These are phyloP conservation scores for Boletus coccyginus DNA, from an alignment of 768 basidiomycete genomes.

Conservation along the genomic window DNA sequence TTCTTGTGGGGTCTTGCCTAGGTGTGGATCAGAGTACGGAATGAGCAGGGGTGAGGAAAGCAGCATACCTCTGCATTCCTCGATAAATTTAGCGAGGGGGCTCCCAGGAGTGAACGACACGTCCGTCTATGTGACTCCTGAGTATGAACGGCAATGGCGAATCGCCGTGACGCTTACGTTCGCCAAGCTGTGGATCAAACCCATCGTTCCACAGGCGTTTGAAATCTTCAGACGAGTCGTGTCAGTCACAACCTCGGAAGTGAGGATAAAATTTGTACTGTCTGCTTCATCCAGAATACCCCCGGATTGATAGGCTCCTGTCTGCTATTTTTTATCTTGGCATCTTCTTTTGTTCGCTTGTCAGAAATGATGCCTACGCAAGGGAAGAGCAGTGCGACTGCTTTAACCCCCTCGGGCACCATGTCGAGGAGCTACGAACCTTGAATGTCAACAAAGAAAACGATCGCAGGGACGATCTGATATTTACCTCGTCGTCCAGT, in stretches of 20 bases:
- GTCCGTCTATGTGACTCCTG: slow-evolving; percentile 42
- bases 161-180: slow-evolving; percentile 52
- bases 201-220: slow-evolving; percentile 90
- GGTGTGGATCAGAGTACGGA: not conserved
- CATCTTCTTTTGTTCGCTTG: slow-evolving; percentile 59
- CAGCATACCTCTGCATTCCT: slow-evolving; percentile 52
- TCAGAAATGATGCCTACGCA: slow-evolving; percentile 48
- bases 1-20: slow-evolving; percentile 69
- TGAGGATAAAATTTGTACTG: slow-evolving; percentile 42
- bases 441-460: not conserved
- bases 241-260: not conserved
- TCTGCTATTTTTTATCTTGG: slow-evolving; percentile 43
- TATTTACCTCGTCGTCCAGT: slow-evolving; percentile 57
- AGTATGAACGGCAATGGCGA: slow-evolving; percentile 3
- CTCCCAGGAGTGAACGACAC: slow-evolving; percentile 55
- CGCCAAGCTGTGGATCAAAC: slow-evolving; percentile 74
- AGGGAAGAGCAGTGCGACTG: slow-evolving; percentile 86
- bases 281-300: slow-evolving; percentile 89
- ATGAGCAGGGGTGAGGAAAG: not conserved
- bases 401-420: slow-evolving; percentile 74
- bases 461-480: not conserved
- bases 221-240: slow-evolving; percentile 48
- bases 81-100: slow-evolving; percentile 65
- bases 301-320: slow-evolving; percentile 54
- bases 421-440: slow-evolving; percentile 57